Percentiles rank a stretch among this genome's conserved stretches.
Evolutionary conservation across 78 protist species (phyloP).

Genomic region (Guillardia theta): DNA sequence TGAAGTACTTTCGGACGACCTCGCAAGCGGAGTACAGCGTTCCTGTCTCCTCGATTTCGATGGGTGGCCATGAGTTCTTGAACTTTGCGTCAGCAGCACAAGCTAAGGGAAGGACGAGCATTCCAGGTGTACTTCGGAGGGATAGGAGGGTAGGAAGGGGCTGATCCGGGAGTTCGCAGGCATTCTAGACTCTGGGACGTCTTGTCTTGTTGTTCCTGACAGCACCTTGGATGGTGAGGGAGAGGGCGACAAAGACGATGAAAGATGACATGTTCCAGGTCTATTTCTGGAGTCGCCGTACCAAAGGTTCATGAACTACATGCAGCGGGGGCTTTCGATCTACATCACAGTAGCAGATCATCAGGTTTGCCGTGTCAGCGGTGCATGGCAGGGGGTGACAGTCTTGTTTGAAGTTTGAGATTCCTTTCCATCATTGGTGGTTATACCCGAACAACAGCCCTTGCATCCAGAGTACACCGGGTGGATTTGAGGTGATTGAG

Average conservation of each 20-base stretch:
- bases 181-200: slow-evolving; percentile 14
- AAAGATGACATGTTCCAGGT: too few species aligned
- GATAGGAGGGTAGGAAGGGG: too few species aligned
- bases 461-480: not conserved
- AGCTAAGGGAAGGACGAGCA: not conserved
- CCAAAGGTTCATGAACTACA: not conserved
- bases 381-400: too few species aligned
- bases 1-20: not conserved
- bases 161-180: not conserved
- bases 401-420: too few species aligned
- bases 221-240: not conserved
- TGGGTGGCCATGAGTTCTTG: not conserved
- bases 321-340: not conserved
- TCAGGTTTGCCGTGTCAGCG: too few species aligned
- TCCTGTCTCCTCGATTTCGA: not conserved
- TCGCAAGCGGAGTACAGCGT: slow-evolving; percentile 8
- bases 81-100: not conserved
- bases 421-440: slow-evolving; percentile 19
- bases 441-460: not conserved
- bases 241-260: too few species aligned
- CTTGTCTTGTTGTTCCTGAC: slow-evolving; percentile 8
- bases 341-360: not conserved
- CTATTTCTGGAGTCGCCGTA: not conserved
- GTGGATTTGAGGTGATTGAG: too few species aligned
- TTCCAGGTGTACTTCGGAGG: too few species aligned